Base-by-base conservation (phyloP, 2,329 filamentous ascomycete species). In the Acarospora socialis region DNA sequence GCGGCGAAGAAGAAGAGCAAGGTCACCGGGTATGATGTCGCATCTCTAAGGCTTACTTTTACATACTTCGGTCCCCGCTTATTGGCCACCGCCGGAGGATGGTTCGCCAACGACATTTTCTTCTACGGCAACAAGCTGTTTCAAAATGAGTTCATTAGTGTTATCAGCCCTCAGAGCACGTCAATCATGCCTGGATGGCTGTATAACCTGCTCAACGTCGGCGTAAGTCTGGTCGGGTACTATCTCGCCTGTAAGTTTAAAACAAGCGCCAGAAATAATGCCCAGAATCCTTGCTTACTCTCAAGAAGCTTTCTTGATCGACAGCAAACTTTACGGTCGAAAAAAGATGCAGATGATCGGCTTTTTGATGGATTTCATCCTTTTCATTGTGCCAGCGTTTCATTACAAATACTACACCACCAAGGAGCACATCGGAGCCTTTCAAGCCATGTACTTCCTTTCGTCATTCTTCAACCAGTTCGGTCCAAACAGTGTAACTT, bases 111-210 rank as follows among this genome's bases (percentile, higher is more conserved):
- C 57, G 87, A 95, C 51, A 79, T 95, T 44, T 94, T 95, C 69
- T 95, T 95, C 66, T 95, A 95, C 63, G 87, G 87, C 46, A 94
- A 93, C 77, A 94, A 93, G 69, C 77, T 94, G 33, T 94, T 94
- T 70, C 86, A 93, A 61, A 72, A 70, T 40, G 72, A 87, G 52
- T 94, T 94, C 61, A 93, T 94, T 59, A 64, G 63, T 19, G 79
- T 90, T 50, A 77, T 94, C 44, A 80, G 76, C 33, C 67, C 73
- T 32, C 59, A 68, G 43, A 70, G 73, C 41, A 59, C 64, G 21
- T 83, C 80, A 5, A 71, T 94, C 53, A 80, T 93, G 72, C 77
- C 76, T 20, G 77, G 70, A 38, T 95, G 87, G 87, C 65, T 82
- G 28, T 95, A 84, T 77, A 93, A 90, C 60, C 58, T 95, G 52